Conservation (phyloP, 169 alveolate genomes). For the Plasmodium cynomolgi region DNA sequence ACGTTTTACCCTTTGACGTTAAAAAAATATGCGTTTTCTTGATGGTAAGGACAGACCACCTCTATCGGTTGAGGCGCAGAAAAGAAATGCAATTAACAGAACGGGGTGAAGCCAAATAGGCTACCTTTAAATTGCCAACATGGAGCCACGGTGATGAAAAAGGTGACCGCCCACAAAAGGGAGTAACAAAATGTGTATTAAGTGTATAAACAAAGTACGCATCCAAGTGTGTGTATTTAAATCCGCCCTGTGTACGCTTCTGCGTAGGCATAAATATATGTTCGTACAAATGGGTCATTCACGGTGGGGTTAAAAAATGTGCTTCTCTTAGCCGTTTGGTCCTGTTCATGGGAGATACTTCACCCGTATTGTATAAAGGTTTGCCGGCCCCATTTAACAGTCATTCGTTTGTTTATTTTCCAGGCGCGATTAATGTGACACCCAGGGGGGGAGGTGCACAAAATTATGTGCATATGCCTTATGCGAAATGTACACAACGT, state of each 20-base stretch:
- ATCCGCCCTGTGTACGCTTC: background rate
- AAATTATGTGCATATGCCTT: background rate
- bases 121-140: background rate
- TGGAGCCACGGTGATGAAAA: background rate
- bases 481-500: background rate
- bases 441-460: background rate
- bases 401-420: background rate
- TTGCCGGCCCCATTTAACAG: background rate
- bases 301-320: background rate
- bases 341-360: background rate
- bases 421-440: background rate
- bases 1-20: background rate
- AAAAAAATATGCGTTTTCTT: background rate
- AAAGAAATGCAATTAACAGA: background rate
- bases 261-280: background rate
- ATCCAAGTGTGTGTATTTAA: background rate
- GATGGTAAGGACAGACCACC: background rate
- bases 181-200: background rate
- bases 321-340: background rate
- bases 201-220: background rate
- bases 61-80: background rate
- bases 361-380: background rate
- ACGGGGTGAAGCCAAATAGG: background rate
- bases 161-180: background rate
- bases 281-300: background rate